Base-by-base conservation (phyloP, 1,284 basidiomycete genomes). In the Pisolithus thermaeus region DNA sequence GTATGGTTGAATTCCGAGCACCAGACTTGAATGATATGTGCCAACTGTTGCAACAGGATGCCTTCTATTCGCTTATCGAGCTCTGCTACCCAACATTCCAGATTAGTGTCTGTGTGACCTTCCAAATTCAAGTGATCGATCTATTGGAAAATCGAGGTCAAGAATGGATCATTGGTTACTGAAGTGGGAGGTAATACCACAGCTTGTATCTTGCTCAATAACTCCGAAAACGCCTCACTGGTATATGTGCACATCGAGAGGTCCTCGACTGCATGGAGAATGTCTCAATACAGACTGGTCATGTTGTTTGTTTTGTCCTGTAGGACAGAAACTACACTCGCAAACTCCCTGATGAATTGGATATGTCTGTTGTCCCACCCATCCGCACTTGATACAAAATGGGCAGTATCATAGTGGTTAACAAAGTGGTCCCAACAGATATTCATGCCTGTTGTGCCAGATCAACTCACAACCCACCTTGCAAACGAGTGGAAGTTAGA, bases 71-170 rank as follows among this genome's bases (percentile, higher is more conserved):
- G 18, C 18, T 20, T 20, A 20, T 20, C 1, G 18, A 20, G 18
- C 18, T 20, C 18, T 20, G 18, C 18, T 20, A 20, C 18, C 18
- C 18, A 20, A 20, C 1, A 81, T 54, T 97, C 94, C n/a, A 99
- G 80, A 62, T 99, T 99, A 6, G 94, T 92, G 18, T 20, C 18
- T 20, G 18, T 20, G 63, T 96, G 98, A 9, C 96, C 95, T 64
- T 97, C 94, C 57, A 99, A 72, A 64, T 97, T 98, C 58, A 99
- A 78, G 48, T 87, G 83, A 70, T 99, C 97, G 57, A 98, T 92
- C 84, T 92, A 56, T 4, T 41, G 30, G 23, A 41, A 40, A 45
- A 8, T 37, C 28, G 14, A 1, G n/a, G 25, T 30, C 25, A 59
- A n/a, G 53, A 32, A 49, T 27, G 56, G 46, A 12, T 39, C 18